Conservation (phyloP, 805 yeast species). For the Pichia paraexigua region DNA sequence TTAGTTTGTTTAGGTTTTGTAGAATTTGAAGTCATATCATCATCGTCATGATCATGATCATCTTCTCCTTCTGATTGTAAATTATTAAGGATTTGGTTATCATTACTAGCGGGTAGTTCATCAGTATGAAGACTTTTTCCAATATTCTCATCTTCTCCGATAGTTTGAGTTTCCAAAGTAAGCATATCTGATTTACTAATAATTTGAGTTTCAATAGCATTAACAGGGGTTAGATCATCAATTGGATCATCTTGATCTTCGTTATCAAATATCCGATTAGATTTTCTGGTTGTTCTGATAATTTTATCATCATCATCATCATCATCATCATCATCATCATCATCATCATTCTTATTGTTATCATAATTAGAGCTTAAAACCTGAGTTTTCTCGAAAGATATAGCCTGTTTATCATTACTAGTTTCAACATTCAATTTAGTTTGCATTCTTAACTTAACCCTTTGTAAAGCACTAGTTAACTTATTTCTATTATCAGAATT, state of each 20-base stretch:
- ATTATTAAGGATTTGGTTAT: not conserved
- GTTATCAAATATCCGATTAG: not conserved
- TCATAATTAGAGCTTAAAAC: not conserved
- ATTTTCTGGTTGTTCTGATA: not conserved
- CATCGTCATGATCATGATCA: not conserved
- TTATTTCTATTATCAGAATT: no score
- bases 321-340: not conserved
- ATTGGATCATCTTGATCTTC: not conserved
- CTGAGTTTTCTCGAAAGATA: not conserved
- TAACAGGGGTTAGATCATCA: not conserved
- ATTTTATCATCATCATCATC: not conserved
- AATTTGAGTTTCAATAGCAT: not conserved
- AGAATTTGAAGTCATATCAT: not conserved
- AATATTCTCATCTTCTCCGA: not conserved
- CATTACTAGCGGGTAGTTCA: not conserved
- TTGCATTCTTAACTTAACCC: slow-evolving; percentile 1
- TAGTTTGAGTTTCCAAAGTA: not conserved
- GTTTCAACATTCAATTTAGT: not conserved
- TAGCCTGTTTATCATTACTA: not conserved
- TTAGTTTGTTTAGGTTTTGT: not conserved
- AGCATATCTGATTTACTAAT: not conserved
- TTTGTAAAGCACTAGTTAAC: slow-evolving; percentile 1
- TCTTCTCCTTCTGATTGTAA: not conserved
- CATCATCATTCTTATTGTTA: no score
- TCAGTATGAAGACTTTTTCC: not conserved